Evolutionary conservation across 1,284 basidiomycete species (phyloP).

Genomic region (Fomitiporia mediterranea): DNA sequence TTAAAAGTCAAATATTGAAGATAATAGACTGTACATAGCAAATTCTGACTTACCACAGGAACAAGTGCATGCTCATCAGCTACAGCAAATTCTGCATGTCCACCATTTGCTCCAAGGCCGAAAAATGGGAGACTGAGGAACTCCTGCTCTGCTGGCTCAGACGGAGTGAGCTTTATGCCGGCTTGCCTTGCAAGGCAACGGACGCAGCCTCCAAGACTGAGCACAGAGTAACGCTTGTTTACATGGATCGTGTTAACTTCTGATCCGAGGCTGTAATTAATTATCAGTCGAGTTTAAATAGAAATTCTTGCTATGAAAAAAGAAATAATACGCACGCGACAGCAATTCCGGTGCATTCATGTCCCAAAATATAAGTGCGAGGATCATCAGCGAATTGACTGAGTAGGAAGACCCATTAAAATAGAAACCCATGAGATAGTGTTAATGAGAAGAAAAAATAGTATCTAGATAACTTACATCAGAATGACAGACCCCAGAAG

Average conservation of each 20-base stretch:
- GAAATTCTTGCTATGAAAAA: not conserved
- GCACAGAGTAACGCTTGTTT: not conserved
- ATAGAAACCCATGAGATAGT: not conserved
- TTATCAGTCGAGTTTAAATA: not conserved
- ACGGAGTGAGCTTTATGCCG: not conserved
- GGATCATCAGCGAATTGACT: conserved; percentile 22
- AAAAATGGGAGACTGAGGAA: conserved; percentile 2
- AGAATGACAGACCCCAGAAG: conserved; percentile 28
- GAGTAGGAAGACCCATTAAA: conserved; percentile 18
- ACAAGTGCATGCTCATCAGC: conserved; percentile 1
- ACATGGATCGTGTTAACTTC: not conserved
- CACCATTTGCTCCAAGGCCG: conserved; percentile 7
- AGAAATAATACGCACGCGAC: conserved; percentile 20
- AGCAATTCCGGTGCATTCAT: conserved; percentile 27
- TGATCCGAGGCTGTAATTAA: not conserved
- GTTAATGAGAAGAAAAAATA: not conserved
- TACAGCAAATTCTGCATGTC: conserved; percentile 7
- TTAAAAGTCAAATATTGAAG: too few species aligned
- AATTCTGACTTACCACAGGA: conserved; percentile 1
- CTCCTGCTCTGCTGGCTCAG: not conserved
- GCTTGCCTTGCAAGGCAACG: not conserved
- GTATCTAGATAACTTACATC: conserved; percentile 19
- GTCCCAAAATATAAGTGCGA: conserved; percentile 27
- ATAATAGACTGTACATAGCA: too few species aligned
- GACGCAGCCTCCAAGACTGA: not conserved